These are phyloP conservation scores for Euphorbia schlechtendalii DNA, from an alignment of 441 rosid genomes.

Conservation along the genomic window DNA sequence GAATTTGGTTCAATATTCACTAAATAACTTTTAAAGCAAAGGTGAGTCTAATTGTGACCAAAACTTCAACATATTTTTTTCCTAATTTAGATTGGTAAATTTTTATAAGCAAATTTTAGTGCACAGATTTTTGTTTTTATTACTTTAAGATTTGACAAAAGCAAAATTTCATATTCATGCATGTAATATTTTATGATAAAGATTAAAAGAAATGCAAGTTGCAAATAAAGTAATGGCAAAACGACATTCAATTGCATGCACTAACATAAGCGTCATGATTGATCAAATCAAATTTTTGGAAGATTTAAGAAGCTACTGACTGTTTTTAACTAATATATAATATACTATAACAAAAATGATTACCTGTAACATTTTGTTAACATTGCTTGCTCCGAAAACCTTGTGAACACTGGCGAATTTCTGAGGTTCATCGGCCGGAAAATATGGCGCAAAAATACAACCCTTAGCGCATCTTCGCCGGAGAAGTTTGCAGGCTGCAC, in stretches of 20 bases:
- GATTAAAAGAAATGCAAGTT: neutral
- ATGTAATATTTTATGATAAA: too few relatives aligned
- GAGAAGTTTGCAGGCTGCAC: constrained; percentile 91
- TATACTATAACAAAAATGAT: too few relatives aligned
- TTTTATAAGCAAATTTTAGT: too few relatives aligned
- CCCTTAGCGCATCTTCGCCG: constrained; percentile 71
- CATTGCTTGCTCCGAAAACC: constrained; percentile 91
- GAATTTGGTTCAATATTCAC: too few relatives aligned
- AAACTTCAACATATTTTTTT: too few relatives aligned
- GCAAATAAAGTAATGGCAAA: neutral
- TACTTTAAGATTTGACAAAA: too few relatives aligned
- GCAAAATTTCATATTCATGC: neutral
- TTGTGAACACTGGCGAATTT: constrained; percentile 85
- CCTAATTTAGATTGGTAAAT: too few relatives aligned
- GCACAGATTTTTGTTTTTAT: too few relatives aligned
- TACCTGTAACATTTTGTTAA: constrained; percentile 89
- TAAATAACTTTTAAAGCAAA: too few relatives aligned
- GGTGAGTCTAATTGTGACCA: too few relatives aligned
- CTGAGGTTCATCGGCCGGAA: constrained; percentile 80
- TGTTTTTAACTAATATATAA: too few relatives aligned
- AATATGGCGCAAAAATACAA: constrained; percentile 82
- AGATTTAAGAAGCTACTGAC: too few relatives aligned
- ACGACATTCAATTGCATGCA: neutral
- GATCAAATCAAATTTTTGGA: neutral
- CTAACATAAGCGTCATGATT: neutral